Evolutionary conservation across 2,329 filamentous ascomycete species (phyloP), one percentile per base, ranked within the genome.

Genomic region (Aotearoamyces nothofagi): DNA sequence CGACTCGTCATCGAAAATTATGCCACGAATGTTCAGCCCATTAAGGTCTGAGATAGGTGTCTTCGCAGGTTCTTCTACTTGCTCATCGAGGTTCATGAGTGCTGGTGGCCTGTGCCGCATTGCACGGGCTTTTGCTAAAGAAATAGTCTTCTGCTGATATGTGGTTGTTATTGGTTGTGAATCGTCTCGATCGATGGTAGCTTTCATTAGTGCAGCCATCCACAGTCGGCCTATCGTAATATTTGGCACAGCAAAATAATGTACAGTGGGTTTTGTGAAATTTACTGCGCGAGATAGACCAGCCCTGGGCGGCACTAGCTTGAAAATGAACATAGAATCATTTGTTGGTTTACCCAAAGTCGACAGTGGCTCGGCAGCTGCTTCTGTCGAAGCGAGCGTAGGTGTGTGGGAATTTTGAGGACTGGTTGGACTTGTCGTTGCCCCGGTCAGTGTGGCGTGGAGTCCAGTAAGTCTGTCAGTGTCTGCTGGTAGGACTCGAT

Each of bases 161-260:
- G 84, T 93, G 3, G 81, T 90, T 12, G 82, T 84, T 35, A 93
- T 76, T 7, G 78, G 70, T 36, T 78, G 69, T 4, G 69, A 69
- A 45, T 78, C 73, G 42, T 98, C 90, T 35, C 87, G 78, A 49
- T 96, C 87, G 43, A 98, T 98, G 2, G 90, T 98, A 8, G 90
- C 90, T 57, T 98, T 98, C 82, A 98, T 92, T 29, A 98, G 60
- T 5, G 90, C 90, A 4, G 84, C 90, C 90, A 98, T 98, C 90
- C 90, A 98, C 22, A 92, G 60, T 9, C 90, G 74, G 10, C 90
- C 90, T 47, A 90, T 73, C 43, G 82, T 74, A 33, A 94, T 60
- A 43, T 79, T 93, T 29, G 92, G 86, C 13, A 94, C 84, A 4
- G 92, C 90, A 52, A 98, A 98, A 53, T 94, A 96, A 52, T 98